Conservation (phyloP, 1,139 yeast genomes). For the Scheffersomyces lignicola region DNA sequence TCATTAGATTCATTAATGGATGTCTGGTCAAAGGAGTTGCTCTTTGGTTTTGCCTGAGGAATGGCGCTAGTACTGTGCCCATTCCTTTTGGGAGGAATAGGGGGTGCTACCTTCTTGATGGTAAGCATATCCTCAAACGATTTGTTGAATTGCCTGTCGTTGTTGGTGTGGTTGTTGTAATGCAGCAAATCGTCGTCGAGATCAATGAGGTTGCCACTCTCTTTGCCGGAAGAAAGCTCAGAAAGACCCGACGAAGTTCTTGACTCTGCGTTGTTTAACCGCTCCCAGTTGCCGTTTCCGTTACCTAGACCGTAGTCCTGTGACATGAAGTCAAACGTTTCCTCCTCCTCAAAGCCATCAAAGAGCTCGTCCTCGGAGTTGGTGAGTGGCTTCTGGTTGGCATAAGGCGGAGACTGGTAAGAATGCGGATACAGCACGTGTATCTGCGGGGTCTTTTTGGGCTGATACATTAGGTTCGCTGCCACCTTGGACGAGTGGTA, state of each 20-base stretch:
- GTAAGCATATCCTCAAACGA: slow-evolving; percentile 21
- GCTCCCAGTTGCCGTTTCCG: slow-evolving; percentile 1
- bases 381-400: slow-evolving; percentile 7
- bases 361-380: slow-evolving; percentile 28
- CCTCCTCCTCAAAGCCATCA: slow-evolving; percentile 49
- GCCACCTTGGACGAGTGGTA: slow-evolving; percentile 2
- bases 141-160: slow-evolving; percentile 2
- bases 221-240: slow-evolving; percentile 10
- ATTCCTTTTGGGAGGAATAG: slow-evolving; percentile 1
- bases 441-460: slow-evolving; percentile 2
- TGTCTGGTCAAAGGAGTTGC: slow-evolving; percentile 2
- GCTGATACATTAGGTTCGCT: slow-evolving; percentile 1
- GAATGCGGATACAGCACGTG: slow-evolving; percentile 1
- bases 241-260: slow-evolving; percentile 15
- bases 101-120: slow-evolving; percentile 18
- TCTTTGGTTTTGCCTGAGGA: neutral
- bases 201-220: slow-evolving; percentile 33
- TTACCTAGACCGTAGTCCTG: neutral
- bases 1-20: slow-evolving; percentile 1
- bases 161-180: slow-evolving; percentile 10
- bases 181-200: slow-evolving; percentile 24
- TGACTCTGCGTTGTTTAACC: slow-evolving; percentile 16
- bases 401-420: slow-evolving; percentile 1
- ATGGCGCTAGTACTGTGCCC: neutral
- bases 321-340: neutral